Base-by-base conservation (phyloP, 129 eudicot species). In the Chrysanthemum makinoi region DNA sequence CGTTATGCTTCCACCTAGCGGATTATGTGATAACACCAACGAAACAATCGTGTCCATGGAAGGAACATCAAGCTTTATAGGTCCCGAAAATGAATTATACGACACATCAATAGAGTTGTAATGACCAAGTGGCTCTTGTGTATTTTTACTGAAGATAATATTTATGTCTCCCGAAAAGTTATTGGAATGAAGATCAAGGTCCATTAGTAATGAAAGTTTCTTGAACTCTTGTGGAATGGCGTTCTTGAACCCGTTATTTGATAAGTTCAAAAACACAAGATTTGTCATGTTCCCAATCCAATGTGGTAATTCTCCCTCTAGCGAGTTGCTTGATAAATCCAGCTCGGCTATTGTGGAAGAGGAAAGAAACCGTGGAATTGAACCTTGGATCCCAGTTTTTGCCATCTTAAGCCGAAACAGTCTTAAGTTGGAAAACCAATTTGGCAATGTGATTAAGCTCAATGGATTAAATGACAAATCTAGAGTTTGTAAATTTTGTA, bases 181-280 rank as follows among this genome's bases (percentile, higher is more conserved):
- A 82, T 92, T 92, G 14, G 98, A 92, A 24, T 92, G 98, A 51
- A 92, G 95, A 83, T 92, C 98, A 5, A 89, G 82, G 50, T 89
- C 90, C 72, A 47, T 54, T 6, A 92, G 73, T 10, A 63, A 77
- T 0, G 89, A 69, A 43, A 92, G 87, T 24, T 89, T 86, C 82
- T 62, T 83, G 89, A 89, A 86, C 75, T 70, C 80, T 0, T 13
- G 24, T 12, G 98, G 96, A 5, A 92, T 80, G 2, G 77, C 17
- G 2, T 84, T 78, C 10, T 65, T 46, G 69, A 92, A 89, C 18
- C 69, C 68, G 24, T 92, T 92, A 66, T 85, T 87, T 11, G 98
- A 89, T 39, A 89, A 18, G 63, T 92, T 92, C 0, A 92, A 54
- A n/a, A 67, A 65, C 1, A 83, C 80, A 47, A 92, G 89, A 46